phyloP scores from a whole-genome alignment of 2,329 filamentous ascomycete species.

The Aureobasidium sp. region DNA sequence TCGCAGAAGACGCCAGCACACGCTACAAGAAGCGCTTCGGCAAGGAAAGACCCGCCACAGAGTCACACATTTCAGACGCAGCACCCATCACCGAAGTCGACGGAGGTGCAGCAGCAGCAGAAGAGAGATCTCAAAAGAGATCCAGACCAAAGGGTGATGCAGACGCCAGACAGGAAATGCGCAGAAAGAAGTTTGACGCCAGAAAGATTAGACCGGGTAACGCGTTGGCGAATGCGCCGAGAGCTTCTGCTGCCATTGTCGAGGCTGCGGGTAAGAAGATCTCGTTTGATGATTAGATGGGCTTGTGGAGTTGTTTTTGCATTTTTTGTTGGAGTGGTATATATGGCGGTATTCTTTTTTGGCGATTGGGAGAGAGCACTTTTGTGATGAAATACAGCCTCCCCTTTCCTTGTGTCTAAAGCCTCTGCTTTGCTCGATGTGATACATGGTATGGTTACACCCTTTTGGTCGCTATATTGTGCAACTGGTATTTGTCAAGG shows the following conservation, averaged over 20 bases:
- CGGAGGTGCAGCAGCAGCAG: slow-evolving; percentile 18
- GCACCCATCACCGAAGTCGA: slow-evolving; percentile 21
- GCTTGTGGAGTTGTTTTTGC: neutral
- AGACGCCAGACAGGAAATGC: slow-evolving; percentile 25
- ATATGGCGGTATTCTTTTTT: neutral
- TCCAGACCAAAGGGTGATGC: slow-evolving; percentile 23
- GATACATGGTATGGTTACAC: neutral
- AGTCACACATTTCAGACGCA: slow-evolving; percentile 20
- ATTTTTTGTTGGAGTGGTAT: neutral
- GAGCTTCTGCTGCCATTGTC: slow-evolving; percentile 72
- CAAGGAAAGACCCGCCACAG: slow-evolving; percentile 39
- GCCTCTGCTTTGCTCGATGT: neutral
- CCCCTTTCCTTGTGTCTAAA: neutral
- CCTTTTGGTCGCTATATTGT: neutral
- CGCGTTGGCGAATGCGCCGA: slow-evolving; percentile 41
- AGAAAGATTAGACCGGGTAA: slow-evolving; percentile 37
- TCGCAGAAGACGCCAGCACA: slow-evolving; percentile 81
- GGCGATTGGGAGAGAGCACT: neutral
- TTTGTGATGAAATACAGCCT: neutral
- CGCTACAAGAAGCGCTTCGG: slow-evolving; percentile 92
- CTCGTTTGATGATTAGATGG: slow-evolving; percentile 54
- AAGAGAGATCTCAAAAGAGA: slow-evolving; percentile 20
- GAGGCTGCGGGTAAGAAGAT: slow-evolving; percentile 71
- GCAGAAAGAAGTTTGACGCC: slow-evolving; percentile 35
- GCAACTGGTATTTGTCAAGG: too few relatives aligned